phyloP scores from a whole-genome alignment of 768 basidiomycete genomes.

The Rhodosporidiobolus sp. region DNA sequence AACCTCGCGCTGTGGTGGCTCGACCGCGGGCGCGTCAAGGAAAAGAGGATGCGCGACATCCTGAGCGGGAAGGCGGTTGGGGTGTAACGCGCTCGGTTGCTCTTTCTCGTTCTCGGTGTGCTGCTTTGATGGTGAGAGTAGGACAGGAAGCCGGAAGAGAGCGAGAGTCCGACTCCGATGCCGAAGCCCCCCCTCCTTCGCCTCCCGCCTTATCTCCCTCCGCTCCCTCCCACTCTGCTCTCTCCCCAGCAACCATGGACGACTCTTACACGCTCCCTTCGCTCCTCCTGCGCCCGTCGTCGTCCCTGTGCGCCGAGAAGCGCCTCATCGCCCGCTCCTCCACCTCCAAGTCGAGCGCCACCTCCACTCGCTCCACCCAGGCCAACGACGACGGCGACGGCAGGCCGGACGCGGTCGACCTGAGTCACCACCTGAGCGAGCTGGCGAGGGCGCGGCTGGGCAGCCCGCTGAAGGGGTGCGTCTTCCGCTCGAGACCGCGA shows the following conservation, averaged over 20 bases:
- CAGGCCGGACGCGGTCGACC: constrained; percentile 33
- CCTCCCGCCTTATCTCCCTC: not conserved
- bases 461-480: constrained; percentile 37
- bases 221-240: not conserved
- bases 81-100: not conserved
- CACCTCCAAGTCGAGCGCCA: too few relatives aligned
- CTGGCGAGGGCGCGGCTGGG: constrained; percentile 27
- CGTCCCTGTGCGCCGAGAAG: not conserved
- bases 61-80: constrained; percentile 9
- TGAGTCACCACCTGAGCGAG: constrained; percentile 33
- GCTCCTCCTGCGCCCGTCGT: not conserved
- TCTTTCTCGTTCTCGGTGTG: too few relatives aligned
- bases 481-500: not conserved
- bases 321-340: not conserved
- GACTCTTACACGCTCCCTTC: not conserved
- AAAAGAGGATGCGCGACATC: constrained; percentile 8
- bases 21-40: constrained; percentile 22
- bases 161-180: not conserved
- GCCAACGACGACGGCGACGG: not conserved
- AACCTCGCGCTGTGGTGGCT: constrained; percentile 41
- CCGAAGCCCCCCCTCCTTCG: not conserved
- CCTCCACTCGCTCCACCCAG: too few relatives aligned
- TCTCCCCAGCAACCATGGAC: not conserved
- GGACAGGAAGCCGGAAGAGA: not conserved
- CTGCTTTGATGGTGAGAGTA: too few relatives aligned